A percentile compares a stretch with the other conserved stretches of the same genome.
Evolutionary conservation across 768 basidiomycete species (phyloP).

Genomic region (Mrakia blollopis): DNA sequence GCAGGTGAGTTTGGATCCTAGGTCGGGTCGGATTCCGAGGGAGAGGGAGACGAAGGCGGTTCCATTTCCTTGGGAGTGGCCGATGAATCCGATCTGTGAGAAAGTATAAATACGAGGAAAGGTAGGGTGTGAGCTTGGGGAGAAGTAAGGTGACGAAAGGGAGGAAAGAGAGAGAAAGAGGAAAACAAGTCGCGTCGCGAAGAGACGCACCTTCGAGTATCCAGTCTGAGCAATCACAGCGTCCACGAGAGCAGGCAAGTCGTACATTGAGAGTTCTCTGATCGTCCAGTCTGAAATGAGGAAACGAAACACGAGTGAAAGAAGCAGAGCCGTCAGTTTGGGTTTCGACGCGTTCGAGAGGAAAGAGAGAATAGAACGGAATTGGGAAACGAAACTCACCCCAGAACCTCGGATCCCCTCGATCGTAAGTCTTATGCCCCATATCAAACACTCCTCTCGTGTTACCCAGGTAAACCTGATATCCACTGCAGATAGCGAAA

Average conservation of each 20-base stretch:
- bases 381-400: conserved; percentile 40
- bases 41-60: conserved; percentile 52
- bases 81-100: conserved; percentile 52
- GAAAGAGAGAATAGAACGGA: no score
- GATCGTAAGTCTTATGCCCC: conserved; percentile 48
- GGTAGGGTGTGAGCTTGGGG: background rate
- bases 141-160: background rate
- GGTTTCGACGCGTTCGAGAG: background rate
- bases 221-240: conserved; percentile 40
- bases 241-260: conserved; percentile 51
- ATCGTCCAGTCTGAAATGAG: conserved; percentile 50
- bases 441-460: conserved; percentile 51
- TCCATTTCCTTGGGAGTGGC: conserved; percentile 54
- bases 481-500: conserved; percentile 38
- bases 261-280: conserved; percentile 51
- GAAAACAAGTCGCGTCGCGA: no score
- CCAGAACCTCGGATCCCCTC: conserved; percentile 52
- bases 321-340: background rate
- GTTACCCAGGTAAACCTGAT: conserved; percentile 50
- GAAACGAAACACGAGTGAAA: background rate
- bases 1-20: conserved; percentile 48
- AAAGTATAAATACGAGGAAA: background rate
- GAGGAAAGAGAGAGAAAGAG: no score
- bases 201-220: conserved; percentile 48
- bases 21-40: conserved; percentile 50